A percentile compares a stretch with the other conserved stretches of the same genome.
These are phyloP conservation scores for Physocladia obscura DNA, from an alignment of 192 early-diverging fungal species.

Conservation along the genomic window DNA sequence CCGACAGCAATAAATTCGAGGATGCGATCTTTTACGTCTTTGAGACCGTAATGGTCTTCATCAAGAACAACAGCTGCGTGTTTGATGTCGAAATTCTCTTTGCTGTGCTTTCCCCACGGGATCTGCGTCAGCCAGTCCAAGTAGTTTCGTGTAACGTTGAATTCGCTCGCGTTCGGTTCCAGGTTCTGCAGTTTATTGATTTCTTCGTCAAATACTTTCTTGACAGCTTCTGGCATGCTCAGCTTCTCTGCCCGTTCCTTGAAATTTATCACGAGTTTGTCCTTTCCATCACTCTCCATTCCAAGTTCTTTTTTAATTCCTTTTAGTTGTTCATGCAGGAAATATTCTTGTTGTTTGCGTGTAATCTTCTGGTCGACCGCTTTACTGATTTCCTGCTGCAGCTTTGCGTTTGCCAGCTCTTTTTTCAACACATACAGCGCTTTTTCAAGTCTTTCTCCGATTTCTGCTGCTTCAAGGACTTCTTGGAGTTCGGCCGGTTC, in stretches of 20 bases:
- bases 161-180: slow-evolving; percentile 94
- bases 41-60: slow-evolving; percentile 98
- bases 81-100: slow-evolving; percentile 90
- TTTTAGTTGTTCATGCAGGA: slow-evolving; percentile 98
- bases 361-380: slow-evolving; percentile 98
- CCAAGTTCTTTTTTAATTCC: slow-evolving; percentile 99
- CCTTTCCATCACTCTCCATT: slow-evolving; percentile 96
- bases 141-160: slow-evolving; percentile 98
- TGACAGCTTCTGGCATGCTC: slow-evolving; percentile 84
- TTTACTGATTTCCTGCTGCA: slow-evolving; percentile 96
- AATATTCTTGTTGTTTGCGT: slow-evolving; percentile 96
- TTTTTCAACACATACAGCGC: slow-evolving; percentile 93
- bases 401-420: slow-evolving; percentile 94
- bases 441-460: slow-evolving; percentile 91
- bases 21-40: slow-evolving; percentile 99
- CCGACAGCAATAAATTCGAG: slow-evolving; percentile 99
- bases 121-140: slow-evolving; percentile 97
- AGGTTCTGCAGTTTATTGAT: slow-evolving; percentile 88
- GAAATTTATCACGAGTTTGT: slow-evolving; percentile 94
- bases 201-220: slow-evolving; percentile 98
- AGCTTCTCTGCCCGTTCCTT: slow-evolving; percentile 81
- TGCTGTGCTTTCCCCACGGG: slow-evolving; percentile 88
- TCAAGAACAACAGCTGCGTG: slow-evolving; percentile 88
- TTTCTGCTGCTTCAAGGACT: slow-evolving; percentile 82
- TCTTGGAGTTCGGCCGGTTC: slow-evolving; percentile 90